Conservation (phyloP, 2,329 filamentous ascomycete species). For the Fonsecaea nubica region DNA sequence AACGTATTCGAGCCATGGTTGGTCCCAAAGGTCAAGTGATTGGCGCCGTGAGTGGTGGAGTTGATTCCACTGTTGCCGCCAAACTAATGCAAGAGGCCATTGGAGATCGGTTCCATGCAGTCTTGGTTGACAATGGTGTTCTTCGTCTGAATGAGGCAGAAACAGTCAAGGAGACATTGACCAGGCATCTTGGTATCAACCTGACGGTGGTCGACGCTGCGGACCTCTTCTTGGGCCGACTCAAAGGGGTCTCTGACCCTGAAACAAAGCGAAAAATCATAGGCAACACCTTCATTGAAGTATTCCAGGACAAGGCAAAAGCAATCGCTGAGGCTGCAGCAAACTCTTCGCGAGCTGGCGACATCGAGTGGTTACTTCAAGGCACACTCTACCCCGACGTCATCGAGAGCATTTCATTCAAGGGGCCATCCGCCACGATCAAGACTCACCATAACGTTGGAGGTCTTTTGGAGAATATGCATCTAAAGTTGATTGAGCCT, state of each 20-base stretch:
- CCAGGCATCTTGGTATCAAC: constrained; percentile 83
- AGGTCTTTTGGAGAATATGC: constrained; percentile 68
- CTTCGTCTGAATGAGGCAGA: constrained; percentile 86
- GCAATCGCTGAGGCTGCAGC: constrained; percentile 75
- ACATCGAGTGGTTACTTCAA: constrained; percentile 86
- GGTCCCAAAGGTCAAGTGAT: constrained; percentile 83
- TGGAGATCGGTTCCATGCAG: constrained; percentile 80
- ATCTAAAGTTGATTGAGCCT: constrained; percentile 70
- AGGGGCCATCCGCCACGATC: constrained; percentile 73
- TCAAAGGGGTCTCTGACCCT: constrained; percentile 78
- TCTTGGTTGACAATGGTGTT: constrained; percentile 84
- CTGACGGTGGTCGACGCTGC: constrained; percentile 83
- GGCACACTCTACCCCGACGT: constrained; percentile 81
- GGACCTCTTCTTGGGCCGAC: constrained; percentile 75
- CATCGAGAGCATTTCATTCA: constrained; percentile 75
- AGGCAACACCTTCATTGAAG: constrained; percentile 77
- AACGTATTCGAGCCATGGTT: constrained; percentile 79
- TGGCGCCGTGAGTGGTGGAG: constrained; percentile 79
- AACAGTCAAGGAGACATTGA: constrained; percentile 79
- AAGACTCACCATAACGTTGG: constrained; percentile 78
- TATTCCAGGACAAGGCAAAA: constrained; percentile 81
- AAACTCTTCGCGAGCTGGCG: constrained; percentile 70
- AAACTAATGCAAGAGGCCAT: constrained; percentile 88
- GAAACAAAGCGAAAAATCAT: constrained; percentile 94
- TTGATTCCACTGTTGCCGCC: constrained; percentile 87